Evolutionary conservation across 768 basidiomycete species (phyloP), one percentile per base, ranked within the genome.

Genomic region (Termitomyces sp.): DNA sequence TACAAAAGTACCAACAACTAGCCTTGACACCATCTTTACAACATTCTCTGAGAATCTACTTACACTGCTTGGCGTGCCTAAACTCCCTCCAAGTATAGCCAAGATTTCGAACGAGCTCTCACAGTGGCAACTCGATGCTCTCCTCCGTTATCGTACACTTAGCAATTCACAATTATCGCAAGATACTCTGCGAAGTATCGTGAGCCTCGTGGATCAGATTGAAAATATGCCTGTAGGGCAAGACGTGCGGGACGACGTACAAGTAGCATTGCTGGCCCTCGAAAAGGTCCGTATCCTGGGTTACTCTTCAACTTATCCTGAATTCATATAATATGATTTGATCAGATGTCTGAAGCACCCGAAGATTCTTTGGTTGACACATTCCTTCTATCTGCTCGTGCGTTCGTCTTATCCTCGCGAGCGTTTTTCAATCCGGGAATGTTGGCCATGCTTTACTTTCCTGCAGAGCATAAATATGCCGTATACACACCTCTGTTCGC

Each of bases 391-490:
- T 92, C 91, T 1, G 79, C 82, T 14, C 70, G 76, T 57, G 91
- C 93, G 0, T 71, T 85, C 49, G 79, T 78, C 0, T 77, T 87
- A 38, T 83, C 93, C 12, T 91, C 89, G 2, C 82, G 87, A 44
- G 96, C 97, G 4, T 98, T 97, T 79, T 98, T 97, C 76, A 92
- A 94, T 71, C 97, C 96, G 0, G 91, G 90, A 20, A 97, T 98
- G 95, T 75, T 98, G 65, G 95, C 93, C 14, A 74, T 98, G 69
- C 79, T 99, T 23, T 99, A 99, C 73, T 98, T 98, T 74, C 97
- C 97, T 23, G 88, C 93, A 20, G 97, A 98, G 69, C 97, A 98
- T 77, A 98, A 91, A 69, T 95, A 94, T 70, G 95, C 95, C 2
- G 93, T 99, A 9, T 98, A 98, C 71, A 88, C 93, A 0, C 96